These are phyloP conservation scores for Teunomyces aglyptinius DNA, from an alignment of 805 yeast species.

Conservation along the genomic window DNA sequence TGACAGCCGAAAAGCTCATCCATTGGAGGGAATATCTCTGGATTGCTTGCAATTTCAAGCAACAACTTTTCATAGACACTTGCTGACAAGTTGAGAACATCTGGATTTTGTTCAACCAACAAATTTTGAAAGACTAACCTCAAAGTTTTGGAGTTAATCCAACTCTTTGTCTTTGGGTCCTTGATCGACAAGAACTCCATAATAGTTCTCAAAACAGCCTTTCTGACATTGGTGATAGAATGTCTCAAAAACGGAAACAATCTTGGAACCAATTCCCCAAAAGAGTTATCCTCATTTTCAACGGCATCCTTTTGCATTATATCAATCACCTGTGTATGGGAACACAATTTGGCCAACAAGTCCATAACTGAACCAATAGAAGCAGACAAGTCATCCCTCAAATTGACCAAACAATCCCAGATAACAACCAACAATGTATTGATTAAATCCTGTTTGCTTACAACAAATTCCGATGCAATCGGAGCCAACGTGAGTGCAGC, in stretches of 20 bases:
- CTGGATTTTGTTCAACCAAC: conserved; percentile 81
- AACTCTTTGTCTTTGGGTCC: conserved; percentile 52
- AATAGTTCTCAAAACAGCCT: conserved; percentile 79
- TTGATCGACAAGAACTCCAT: conserved; percentile 66
- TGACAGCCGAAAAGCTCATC: conserved; percentile 57
- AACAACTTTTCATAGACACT: conserved; percentile 60
- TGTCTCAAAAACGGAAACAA: conserved; percentile 91
- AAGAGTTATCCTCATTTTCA: conserved; percentile 46
- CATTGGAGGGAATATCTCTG: conserved; percentile 36
- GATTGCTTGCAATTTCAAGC: conserved; percentile 35
- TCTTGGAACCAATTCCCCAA: conserved; percentile 80
- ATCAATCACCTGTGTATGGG: conserved; percentile 72
- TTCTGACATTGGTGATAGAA: conserved; percentile 86
- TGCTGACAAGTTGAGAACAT: conserved; percentile 62
- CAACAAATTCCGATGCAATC: conserved; percentile 83
- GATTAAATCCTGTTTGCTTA: conserved; percentile 51
- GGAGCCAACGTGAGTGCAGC: conserved; percentile 93
- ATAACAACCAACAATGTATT: conserved; percentile 60
- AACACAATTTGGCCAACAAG: conserved; percentile 79
- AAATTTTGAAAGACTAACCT: conserved; percentile 84
- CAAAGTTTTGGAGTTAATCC: conserved; percentile 76
- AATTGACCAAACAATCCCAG: conserved; percentile 85
- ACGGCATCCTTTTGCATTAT: conserved; percentile 63
- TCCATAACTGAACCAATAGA: conserved; percentile 97
- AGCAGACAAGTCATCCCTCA: conserved; percentile 90